Base-by-base conservation (phyloP, 1,284 basidiomycete genomes). In the Mycena citricolor region DNA sequence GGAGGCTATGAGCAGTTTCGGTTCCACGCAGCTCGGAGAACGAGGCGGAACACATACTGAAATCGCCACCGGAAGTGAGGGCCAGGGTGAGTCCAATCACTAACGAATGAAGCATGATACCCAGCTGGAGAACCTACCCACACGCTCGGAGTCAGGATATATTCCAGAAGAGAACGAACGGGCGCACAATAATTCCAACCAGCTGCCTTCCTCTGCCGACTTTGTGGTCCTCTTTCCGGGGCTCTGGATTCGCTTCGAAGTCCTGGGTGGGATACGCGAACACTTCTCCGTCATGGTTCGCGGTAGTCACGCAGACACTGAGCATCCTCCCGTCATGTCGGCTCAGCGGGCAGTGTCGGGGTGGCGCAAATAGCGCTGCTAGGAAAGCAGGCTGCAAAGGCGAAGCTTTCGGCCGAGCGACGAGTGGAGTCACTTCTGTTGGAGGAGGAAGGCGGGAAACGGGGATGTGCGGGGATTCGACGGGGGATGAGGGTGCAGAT, bases 61-160 rank as follows among this genome's bases (percentile, higher is more conserved):
- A 88, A 47, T 88, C 84, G 1, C 76, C 57, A 10, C 85, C 82
- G 4, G 73, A 69, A 2, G 83, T 76, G 45, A 88, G 79, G 2
- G 83, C 74, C 16, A 89, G 65, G 3, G 85, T 88, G 13, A 88
- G 61, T 2, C 85, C 85, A 42, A 89, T 85, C 16, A 88, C 81
- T n/a, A 86, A 62, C 0, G 85, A 87, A 53, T 88, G 86, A n/a
- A 88, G 75, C 83, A 87, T 86, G 51, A 89, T 88, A 22, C 85
- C 86, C 2, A 85, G 57, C 76, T 88, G 83, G 8, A 88, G 66
- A 22, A 88, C 79, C 83, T 86, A 43, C 28, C n/a, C 4, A 37
- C 25, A 49, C 32, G 20, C 20, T 23, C 33, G 20, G 40, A 31
- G 17, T 31, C 2, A 34, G 37, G 8, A 20, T 16, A 17, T 26